Evolutionary conservation across 345 rosid species (phyloP), one percentile per base, ranked within the genome.

Genomic region (Physaria fendleri): DNA sequence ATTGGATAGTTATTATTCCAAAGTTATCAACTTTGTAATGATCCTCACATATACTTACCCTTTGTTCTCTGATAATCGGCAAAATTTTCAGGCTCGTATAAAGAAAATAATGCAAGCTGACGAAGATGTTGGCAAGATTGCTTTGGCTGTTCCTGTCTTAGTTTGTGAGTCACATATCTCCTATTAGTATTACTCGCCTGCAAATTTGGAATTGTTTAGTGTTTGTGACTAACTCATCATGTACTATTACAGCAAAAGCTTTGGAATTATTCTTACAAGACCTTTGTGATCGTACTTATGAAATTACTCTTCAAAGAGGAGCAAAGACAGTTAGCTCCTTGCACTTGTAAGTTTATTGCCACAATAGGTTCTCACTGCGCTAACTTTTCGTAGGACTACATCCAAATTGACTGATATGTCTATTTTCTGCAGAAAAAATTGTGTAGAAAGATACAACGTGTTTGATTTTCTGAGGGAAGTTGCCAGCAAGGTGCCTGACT

Each of bases 71-170:
- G 5, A 14, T 16, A 23, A n/a, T 49, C 11, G 15, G 38, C n/a
- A 29, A 41, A 28, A n/a, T 32, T 65, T 64, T 53, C 88, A 92
- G 98, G 95, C 96, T 41, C 85, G 97, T 9, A 88, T 92, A 18
- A 92, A 92, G 44, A 92, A 92, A 68, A 92, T 92, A 59, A 92
- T 92, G 98, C 98, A 92, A 85, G 94, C 97, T 44, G 99, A 92
- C 64, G 99, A 92, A 72, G 99, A 92, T 76, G 94, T 92, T 42
- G 98, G 98, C 76, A 91, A 91, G 79, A 91, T 91, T 46, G 98
- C 98, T 8, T 69, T 82, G 59, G 95, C 98, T 2, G 98, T 92
- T 39, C 98, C 97, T 62, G 97, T 92, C 72, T 77, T 92, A 77
- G 98, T 92, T 65, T 92, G 98, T 92, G 71, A 83, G 95, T 80